Base-by-base conservation (phyloP, 257 asterid species). In the Voacanga thouarsii region DNA sequence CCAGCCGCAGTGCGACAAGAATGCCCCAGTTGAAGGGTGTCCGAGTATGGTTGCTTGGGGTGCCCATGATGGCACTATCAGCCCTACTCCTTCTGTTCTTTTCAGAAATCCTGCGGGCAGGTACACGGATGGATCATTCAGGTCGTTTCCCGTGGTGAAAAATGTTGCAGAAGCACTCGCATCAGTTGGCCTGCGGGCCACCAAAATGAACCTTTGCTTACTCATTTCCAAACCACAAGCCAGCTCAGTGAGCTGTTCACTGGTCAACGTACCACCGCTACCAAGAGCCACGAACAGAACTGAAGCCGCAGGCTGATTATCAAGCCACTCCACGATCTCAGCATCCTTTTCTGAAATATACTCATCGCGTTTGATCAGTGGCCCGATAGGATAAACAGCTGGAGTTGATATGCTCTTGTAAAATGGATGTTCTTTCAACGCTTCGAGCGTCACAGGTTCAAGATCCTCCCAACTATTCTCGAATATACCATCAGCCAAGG, bases 1-100 rank as follows among this genome's bases (percentile, higher is more conserved):
- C 92, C 91, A 89, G 11, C 91, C 92, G 19, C 91, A 87, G 2
- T 89, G 93, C 0, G 91, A 77, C 16, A 87, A 0, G 11, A 89
- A 87, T 0, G 77, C 88, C 11, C 90, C 86, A 0, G 81, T 80
- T 0, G 93, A 87, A 6, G 5, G 30, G 72, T 89, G 89, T 10
- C 84, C 45, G 3, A 89, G 87, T 60, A 89, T 72, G 44, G 79
- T 75, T 56, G 47, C 49, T 53, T 87, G 92, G 5, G 90, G 87
- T 0, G 76, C 89, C 92, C 92, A 89, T 0, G 84, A 69, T 0
- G 85, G 77, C 9, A 87, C 84, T 37, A 86, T 80, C 5, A 89
- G 28, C 37, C 89, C 91, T 0, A 76, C 15, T 30, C 80, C 86
- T 16, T 75, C 8, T 0, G 83, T 84, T 37, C 74, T 76, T 3